Evolutionary conservation across 1,139 yeast genomes (phyloP), one percentile per base, ranked within the genome.

Genomic region (Pichia sp.): DNA sequence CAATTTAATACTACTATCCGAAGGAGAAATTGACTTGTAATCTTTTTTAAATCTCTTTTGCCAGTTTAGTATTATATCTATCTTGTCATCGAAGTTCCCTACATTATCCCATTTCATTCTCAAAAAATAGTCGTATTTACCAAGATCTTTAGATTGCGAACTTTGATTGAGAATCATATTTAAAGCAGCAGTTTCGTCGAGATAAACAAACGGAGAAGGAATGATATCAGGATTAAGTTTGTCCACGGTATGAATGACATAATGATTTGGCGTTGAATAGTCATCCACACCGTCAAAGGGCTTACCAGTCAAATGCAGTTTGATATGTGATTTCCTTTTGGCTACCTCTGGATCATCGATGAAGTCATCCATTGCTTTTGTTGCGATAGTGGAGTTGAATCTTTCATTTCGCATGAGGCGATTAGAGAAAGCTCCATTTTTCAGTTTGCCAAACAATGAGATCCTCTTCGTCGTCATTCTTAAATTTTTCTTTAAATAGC

Each of bases 141-240:
- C 32, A 10, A 49, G 29, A 10, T 49, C 50, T 16, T 29, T 11
- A 4, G 40, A 13, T 16, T 45, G 26, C 26, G 23, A 10, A 16
- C n/a, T 30, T 7, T 49, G 44, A 19, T 23, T 26, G 1, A 44
- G 40, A 7, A 53, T 43, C 3, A 36, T 26, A n/a, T 49, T 47
- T 3, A 57, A 41, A 10, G 58, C 56, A 13, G n/a, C 46, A 15
- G 30, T 49, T 16, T 31, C 50, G 30, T 54, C 50, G 8, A 57
- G 45, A n/a, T 30, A 8, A 5, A 57, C 51, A 45, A 52, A 57
- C 8, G 59, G 59, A 8, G 59, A 52, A 5, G 52, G 42, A 16
- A 54, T 31, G 16, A 42, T 40, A 15, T 53, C 50, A 13, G 54
- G 54, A 11, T 56, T 53, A 4, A 45, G 26, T n/a, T 43, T 42